A percentile compares a stretch with the other conserved stretches of the same genome.
Evolutionary conservation across 176 grass and related monocot species (phyloP).

Genomic region (Eremochloa ophiuroides): DNA sequence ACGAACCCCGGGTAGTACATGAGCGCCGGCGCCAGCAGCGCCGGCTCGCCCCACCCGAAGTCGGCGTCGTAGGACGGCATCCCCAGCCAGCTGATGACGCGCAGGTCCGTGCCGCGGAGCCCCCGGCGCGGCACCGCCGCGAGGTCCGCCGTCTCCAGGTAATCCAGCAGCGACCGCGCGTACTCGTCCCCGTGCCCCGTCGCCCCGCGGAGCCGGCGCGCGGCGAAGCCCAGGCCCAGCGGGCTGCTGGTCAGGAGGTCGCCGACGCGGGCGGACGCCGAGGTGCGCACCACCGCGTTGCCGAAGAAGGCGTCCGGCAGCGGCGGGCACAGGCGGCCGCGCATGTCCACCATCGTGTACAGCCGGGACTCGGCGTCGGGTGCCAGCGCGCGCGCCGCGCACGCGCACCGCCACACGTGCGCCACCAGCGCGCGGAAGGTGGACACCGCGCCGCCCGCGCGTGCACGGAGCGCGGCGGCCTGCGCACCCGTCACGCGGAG

Average conservation of each 20-base stretch:
- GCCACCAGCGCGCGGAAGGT: slow-evolving; percentile 45
- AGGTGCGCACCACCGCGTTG: slow-evolving; percentile 36
- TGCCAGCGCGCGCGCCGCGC: slow-evolving; percentile 34
- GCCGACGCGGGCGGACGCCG: slow-evolving; percentile 23
- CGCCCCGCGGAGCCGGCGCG: slow-evolving; percentile 16
- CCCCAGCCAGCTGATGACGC: slow-evolving; percentile 41
- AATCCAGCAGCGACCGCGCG: slow-evolving; percentile 39
- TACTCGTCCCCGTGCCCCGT: slow-evolving; percentile 34
- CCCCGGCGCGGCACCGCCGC: slow-evolving; percentile 1
- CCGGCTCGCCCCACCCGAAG: slow-evolving; percentile 53
- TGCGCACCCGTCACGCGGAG: slow-evolving; percentile 33
- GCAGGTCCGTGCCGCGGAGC: slow-evolving; percentile 24
- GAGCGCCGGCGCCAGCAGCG: slow-evolving; percentile 33
- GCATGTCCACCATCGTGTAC: slow-evolving; percentile 54
- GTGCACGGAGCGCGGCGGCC: slow-evolving; percentile 17
- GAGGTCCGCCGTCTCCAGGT: slow-evolving; percentile 16
- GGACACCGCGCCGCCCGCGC: slow-evolving; percentile 12
- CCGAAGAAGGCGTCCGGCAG: slow-evolving; percentile 51
- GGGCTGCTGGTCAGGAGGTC: not conserved
- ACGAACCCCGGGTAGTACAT: slow-evolving; percentile 40
- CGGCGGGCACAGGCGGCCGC: slow-evolving; percentile 29
- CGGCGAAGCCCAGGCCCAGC: not conserved
- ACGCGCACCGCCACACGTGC: slow-evolving; percentile 52
- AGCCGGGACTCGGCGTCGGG: slow-evolving; percentile 28
- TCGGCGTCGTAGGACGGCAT: slow-evolving; percentile 9